Percentiles rank a stretch among this genome's conserved stretches.
phyloP scores from a whole-genome alignment of 2,329 filamentous ascomycete genomes.

The Spiromastix sp. region DNA sequence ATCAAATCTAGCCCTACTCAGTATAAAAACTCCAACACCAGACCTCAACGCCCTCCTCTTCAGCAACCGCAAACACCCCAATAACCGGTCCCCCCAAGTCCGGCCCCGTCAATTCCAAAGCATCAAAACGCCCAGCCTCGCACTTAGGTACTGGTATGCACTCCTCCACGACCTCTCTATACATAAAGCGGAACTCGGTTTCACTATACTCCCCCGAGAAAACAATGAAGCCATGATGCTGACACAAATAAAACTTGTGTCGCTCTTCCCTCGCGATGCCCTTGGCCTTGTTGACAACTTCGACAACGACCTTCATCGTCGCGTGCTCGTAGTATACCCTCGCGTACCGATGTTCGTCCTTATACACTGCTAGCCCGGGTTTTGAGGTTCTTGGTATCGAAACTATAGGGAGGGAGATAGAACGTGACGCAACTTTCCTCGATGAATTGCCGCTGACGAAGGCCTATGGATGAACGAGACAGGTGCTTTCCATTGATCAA shows the following conservation, averaged over 20 bases:
- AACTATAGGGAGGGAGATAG: no score
- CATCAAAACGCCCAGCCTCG: no score
- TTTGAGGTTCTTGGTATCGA: not conserved
- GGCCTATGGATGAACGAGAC: conserved; percentile 19
- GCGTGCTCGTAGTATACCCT: conserved; percentile 14
- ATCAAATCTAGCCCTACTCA: no score
- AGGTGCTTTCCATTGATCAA: conserved; percentile 11
- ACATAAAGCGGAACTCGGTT: conserved; percentile 3
- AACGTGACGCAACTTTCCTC: conserved; percentile 10
- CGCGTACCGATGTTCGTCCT: conserved; percentile 16
- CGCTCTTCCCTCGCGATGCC: conserved; percentile 6
- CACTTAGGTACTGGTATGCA: no score
- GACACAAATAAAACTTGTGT: not conserved
- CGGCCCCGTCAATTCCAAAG: conserved; percentile 20
- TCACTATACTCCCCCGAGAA: conserved; percentile 7
- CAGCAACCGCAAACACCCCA: conserved; percentile 19
- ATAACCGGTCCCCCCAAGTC: conserved; percentile 27
- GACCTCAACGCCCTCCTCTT: not conserved
- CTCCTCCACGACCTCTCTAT: conserved; percentile 6
- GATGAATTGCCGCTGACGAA: conserved; percentile 15
- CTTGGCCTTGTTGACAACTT: conserved; percentile 13
- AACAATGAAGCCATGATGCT: not conserved
- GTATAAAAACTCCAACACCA: not conserved
- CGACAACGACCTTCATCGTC: conserved; percentile 7
- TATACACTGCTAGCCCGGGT: conserved; percentile 14